Conservation (phyloP, 2,329 filamentous ascomycete species). For the Pseudofabraea citricarpa region DNA sequence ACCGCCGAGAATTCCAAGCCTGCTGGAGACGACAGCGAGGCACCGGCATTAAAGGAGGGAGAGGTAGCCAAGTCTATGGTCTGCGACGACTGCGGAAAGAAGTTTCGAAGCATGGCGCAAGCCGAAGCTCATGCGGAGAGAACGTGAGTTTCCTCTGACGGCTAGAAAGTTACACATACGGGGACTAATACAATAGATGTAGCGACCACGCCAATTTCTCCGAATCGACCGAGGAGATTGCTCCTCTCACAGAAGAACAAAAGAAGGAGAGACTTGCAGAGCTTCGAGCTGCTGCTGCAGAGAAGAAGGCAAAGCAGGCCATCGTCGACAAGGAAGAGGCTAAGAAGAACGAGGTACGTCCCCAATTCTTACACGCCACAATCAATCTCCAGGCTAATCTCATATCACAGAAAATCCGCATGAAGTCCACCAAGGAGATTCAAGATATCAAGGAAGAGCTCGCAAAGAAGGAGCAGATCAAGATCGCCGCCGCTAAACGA, state of each 20-base stretch:
- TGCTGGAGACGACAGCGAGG: constrained; percentile 49
- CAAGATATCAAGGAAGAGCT: constrained; percentile 90
- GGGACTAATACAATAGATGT: not conserved
- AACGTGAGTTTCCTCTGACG: constrained; percentile 46
- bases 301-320: constrained; percentile 65
- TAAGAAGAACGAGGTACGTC: constrained; percentile 74
- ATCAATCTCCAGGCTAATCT: constrained; percentile 15
- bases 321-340: constrained; percentile 74
- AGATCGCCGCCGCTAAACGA: constrained; percentile 81
- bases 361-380: too few relatives aligned
- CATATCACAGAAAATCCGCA: constrained; percentile 55
- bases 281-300: constrained; percentile 64
- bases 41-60: constrained; percentile 63
- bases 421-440: constrained; percentile 83
- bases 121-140: constrained; percentile 90
- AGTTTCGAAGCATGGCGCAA: constrained; percentile 73
- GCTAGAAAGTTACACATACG: not conserved
- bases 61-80: constrained; percentile 74
- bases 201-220: constrained; percentile 85
- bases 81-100: constrained; percentile 94
- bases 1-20: constrained; percentile 43
- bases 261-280: constrained; percentile 77
- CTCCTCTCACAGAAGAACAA: constrained; percentile 85
- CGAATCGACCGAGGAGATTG: constrained; percentile 89
- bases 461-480: constrained; percentile 81